Base-by-base conservation (phyloP, 306 rosid genomes). In the Arachis hypogaea region DNA sequence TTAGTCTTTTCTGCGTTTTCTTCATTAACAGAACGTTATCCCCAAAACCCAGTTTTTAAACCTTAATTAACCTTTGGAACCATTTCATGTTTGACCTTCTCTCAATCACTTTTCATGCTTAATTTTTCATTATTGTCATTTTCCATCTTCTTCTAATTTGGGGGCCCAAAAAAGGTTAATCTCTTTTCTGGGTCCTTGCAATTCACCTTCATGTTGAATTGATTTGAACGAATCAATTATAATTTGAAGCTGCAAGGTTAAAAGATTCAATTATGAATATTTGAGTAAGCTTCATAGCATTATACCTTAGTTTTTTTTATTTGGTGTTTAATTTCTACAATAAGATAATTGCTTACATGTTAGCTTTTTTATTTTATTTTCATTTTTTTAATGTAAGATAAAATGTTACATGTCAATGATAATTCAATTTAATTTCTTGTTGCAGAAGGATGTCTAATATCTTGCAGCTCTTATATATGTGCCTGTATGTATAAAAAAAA, bases 261-360 rank as follows among this genome's bases (percentile, higher is more conserved):
- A 52, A 38, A 36, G 52, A 45, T 54, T 60, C 63, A 41, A 66
- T 72, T 46, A 42, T 7, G 11, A 56, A 40, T 7, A 45, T 50
- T 66, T 65, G 61, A 40, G 86, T 79, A 88, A 68, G 81, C 75
- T 68, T 79, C 61, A 36, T 51, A 68, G 12, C 5, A 40, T 63
- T 40, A 41, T 40, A 41, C 59, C 60, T 2, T 14, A 6, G 14
- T 36, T 43, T 5, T 43, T 5, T 71, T 38, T 52, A 59, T 68
- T 66, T 8, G 46, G 22, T 36, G 12, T 74, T 22, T 22, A 22
- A 22, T 22, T 74, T 74, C 36, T 45, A 51, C 38, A 58, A 42
- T 50, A 38, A 63, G 4, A 70, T 11, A 6, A 60, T 36, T 73
- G 60, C 7, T 11, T 50, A n/a, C 10, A 5, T n/a, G 29, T 52